Conservation (phyloP, 495 filamentous ascomycete genomes). For the Aspergillus olivimuriae region DNA sequence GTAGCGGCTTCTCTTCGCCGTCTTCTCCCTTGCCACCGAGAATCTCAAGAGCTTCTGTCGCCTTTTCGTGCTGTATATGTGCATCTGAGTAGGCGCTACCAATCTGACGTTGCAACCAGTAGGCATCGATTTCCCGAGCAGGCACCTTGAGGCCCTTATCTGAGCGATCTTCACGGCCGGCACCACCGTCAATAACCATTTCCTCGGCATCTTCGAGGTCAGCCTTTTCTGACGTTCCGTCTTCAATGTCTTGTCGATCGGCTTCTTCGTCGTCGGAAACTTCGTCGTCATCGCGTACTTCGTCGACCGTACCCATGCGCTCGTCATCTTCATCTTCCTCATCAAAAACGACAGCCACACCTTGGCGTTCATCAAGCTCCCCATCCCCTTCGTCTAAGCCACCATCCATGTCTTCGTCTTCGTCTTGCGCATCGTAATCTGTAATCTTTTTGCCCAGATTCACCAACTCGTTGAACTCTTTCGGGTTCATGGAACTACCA, state of each 20-base stretch:
- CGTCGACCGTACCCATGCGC: slow-evolving; percentile 62
- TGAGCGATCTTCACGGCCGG: slow-evolving; percentile 35
- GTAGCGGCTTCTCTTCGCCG: slow-evolving; percentile 70
- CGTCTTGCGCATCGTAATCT: slow-evolving; percentile 95
- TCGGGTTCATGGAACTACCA: slow-evolving; percentile 71
- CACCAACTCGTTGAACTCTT: slow-evolving; percentile 94
- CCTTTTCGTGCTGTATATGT: slow-evolving; percentile 85
- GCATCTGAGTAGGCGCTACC: slow-evolving; percentile 82
- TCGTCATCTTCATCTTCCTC: slow-evolving; percentile 90
- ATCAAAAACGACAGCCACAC: slow-evolving; percentile 96
- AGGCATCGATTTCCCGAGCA: slow-evolving; percentile 89
- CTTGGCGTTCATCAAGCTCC: slow-evolving; percentile 87
- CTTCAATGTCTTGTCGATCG: slow-evolving; percentile 48
- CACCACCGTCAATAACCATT: slow-evolving; percentile 71
- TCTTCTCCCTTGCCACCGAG: slow-evolving; percentile 71
- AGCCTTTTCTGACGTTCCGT: slow-evolving; percentile 41
- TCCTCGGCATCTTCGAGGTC: slow-evolving; percentile 54
- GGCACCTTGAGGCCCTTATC: slow-evolving; percentile 57
- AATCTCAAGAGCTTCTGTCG: slow-evolving; percentile 70
- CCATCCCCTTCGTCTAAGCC: slow-evolving; percentile 55
- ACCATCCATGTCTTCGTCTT: slow-evolving; percentile 81
- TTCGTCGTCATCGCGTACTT: slow-evolving; percentile 78
- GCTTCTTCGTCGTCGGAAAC: slow-evolving; percentile 67
- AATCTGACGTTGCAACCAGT: slow-evolving; percentile 93
- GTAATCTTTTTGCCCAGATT: slow-evolving; percentile 99